These are phyloP conservation scores for Eragrostis nindensis DNA, from an alignment of 176 grass and related monocot genomes.

Conservation along the genomic window DNA sequence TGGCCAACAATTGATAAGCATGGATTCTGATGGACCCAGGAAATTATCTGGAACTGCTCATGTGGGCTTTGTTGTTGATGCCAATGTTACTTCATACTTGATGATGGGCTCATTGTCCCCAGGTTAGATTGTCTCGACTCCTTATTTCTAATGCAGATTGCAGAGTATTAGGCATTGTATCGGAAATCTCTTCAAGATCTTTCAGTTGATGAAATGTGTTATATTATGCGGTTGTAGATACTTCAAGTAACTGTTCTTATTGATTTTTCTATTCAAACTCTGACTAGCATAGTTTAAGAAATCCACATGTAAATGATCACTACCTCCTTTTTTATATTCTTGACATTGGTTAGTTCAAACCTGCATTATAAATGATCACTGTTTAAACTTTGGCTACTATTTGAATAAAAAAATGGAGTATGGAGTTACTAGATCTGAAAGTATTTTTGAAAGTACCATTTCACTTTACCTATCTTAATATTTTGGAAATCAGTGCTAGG, in stretches of 20 bases:
- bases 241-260: not conserved
- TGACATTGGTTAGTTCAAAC: not conserved
- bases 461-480: no score
- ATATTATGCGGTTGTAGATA: not conserved
- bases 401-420: not conserved
- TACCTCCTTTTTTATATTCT: not conserved
- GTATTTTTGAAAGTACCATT: not conserved
- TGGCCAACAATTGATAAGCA: slow-evolving; percentile 49
- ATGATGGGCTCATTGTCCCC: slow-evolving; percentile 99
- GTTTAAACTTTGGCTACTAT: not conserved
- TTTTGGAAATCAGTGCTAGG: not conserved
- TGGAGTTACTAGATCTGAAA: not conserved
- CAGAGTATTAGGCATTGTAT: not conserved
- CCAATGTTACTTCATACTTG: slow-evolving; percentile 97
- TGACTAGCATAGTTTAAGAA: not conserved
- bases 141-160: slow-evolving; percentile 27
- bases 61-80: slow-evolving; percentile 97
- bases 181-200: slow-evolving; percentile 21
- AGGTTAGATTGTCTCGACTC: slow-evolving; percentile 54
- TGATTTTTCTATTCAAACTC: not conserved
- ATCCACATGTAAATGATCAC: not conserved
- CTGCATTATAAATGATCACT: not conserved
- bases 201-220: not conserved
- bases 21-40: slow-evolving; percentile 63
- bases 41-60: slow-evolving; percentile 73